Evolutionary conservation across 2,329 filamentous ascomycete species (phyloP).

Genomic region (Aspergillus carbonarius): DNA sequence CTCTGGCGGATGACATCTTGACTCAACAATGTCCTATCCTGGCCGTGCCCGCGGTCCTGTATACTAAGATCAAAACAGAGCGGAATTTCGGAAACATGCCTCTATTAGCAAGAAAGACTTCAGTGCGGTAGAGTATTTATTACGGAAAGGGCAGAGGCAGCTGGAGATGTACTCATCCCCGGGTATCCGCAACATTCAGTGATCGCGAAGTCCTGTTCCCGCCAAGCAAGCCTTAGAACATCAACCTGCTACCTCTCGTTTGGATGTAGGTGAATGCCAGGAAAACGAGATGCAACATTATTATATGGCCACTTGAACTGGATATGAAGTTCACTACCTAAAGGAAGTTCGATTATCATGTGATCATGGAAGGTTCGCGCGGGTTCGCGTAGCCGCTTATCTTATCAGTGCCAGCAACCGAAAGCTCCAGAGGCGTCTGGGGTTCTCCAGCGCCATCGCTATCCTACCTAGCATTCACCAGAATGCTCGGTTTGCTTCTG

Average conservation of each 20-base stretch:
- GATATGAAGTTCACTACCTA: background rate
- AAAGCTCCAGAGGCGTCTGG: constrained; percentile 14
- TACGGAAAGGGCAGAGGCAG: constrained; percentile 78
- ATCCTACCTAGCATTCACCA: constrained; percentile 1
- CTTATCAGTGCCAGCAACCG: constrained; percentile 20
- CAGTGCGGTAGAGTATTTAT: constrained; percentile 75
- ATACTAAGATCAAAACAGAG: constrained; percentile 44
- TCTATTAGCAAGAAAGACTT: constrained; percentile 80
- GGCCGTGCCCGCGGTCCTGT: background rate
- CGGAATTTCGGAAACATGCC: constrained; percentile 73
- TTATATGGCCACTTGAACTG: background rate
- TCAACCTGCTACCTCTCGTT: background rate
- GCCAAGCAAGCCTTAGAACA: background rate
- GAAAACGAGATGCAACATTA: background rate
- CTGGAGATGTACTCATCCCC: constrained; percentile 78
- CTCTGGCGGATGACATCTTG: background rate
- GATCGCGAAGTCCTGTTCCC: constrained; percentile 14
- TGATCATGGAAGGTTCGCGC: constrained; percentile 16
- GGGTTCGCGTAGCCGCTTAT: constrained; percentile 19
- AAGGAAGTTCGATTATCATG: background rate
- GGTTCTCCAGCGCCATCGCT: background rate
- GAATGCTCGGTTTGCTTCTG: constrained; percentile 8
- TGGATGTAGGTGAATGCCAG: background rate
- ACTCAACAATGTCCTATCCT: background rate
- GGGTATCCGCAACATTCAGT: constrained; percentile 71